phyloP scores from a whole-genome alignment of 2,329 filamentous ascomycete species.

The Botryotinia convoluta region DNA sequence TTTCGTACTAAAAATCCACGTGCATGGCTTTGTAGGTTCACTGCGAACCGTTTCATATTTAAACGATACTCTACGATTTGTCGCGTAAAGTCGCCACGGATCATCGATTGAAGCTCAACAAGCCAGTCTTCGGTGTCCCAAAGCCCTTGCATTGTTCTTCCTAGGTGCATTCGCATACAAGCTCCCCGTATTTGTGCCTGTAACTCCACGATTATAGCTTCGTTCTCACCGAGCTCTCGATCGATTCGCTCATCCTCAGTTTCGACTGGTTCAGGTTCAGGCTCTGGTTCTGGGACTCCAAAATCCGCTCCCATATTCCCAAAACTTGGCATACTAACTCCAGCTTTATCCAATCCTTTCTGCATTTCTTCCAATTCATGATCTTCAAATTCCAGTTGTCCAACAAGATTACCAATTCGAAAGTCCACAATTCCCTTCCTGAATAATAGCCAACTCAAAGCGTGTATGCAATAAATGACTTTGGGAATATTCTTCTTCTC shows the following conservation, averaged over 20 bases:
- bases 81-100: slow-evolving; percentile 83
- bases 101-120: slow-evolving; percentile 78
- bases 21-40: slow-evolving; percentile 73
- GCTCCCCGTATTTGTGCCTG: slow-evolving; percentile 87
- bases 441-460: slow-evolving; percentile 94
- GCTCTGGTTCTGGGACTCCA: slow-evolving; percentile 71
- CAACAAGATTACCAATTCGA: slow-evolving; percentile 92
- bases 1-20: slow-evolving; percentile 74
- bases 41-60: slow-evolving; percentile 77
- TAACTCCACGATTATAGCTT: slow-evolving; percentile 69
- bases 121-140: slow-evolving; percentile 83
- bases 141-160: slow-evolving; percentile 78
- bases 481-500: slow-evolving; percentile 99
- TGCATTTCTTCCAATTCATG: slow-evolving; percentile 97
- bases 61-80: slow-evolving; percentile 80
- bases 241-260: slow-evolving; percentile 87
- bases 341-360: slow-evolving; percentile 93
- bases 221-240: slow-evolving; percentile 75
- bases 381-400: slow-evolving; percentile 94
- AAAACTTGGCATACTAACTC: slow-evolving; percentile 95
- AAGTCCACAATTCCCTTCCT: slow-evolving; percentile 94
- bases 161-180: slow-evolving; percentile 71
- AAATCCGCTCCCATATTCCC: slow-evolving; percentile 96
- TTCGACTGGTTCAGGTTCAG: slow-evolving; percentile 72
- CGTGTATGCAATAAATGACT: slow-evolving; percentile 98